Evolutionary conservation across 2,329 filamentous ascomycete genomes (phyloP).

Genomic region (Myriosclerotinia curreyana): DNA sequence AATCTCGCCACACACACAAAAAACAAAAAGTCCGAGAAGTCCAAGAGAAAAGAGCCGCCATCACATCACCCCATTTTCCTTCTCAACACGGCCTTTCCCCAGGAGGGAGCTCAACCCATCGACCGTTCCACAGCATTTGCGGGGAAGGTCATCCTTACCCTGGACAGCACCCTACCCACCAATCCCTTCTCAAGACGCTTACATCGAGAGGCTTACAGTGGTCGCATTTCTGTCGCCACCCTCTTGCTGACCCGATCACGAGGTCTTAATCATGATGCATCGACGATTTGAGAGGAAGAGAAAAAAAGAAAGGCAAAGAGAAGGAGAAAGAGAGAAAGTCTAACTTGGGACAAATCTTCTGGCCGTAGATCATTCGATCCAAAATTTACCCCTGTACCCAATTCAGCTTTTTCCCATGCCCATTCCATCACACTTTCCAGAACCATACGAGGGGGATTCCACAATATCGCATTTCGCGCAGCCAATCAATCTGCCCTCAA

Average conservation of each 20-base stretch:
- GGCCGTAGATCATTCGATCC: too few relatives aligned
- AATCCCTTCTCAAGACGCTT: background rate
- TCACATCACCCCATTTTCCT: background rate
- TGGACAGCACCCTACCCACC: background rate
- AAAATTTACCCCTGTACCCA: too few relatives aligned
- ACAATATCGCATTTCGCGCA: too few relatives aligned
- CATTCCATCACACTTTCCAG: too few relatives aligned
- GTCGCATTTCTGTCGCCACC: background rate
- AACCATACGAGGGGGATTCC: too few relatives aligned
- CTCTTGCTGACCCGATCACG: slow-evolving; percentile 1
- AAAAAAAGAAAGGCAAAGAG: too few relatives aligned
- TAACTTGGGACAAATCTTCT: too few relatives aligned
- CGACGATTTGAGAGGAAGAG: too few relatives aligned
- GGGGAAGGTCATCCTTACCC: background rate
- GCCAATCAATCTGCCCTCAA: too few relatives aligned
- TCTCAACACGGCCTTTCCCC: background rate
- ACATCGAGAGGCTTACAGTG: background rate
- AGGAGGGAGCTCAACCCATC: background rate
- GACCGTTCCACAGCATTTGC: background rate
- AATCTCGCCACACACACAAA: background rate
- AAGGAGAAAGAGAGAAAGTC: too few relatives aligned
- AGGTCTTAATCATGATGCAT: background rate
- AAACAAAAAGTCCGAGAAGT: background rate
- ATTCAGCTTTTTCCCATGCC: too few relatives aligned
- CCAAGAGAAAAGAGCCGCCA: background rate